Evolutionary conservation across 2,329 filamentous ascomycete genomes (phyloP), one percentile per base, ranked within the genome.

Genomic region (Macrophomina pseudophaseolina): DNA sequence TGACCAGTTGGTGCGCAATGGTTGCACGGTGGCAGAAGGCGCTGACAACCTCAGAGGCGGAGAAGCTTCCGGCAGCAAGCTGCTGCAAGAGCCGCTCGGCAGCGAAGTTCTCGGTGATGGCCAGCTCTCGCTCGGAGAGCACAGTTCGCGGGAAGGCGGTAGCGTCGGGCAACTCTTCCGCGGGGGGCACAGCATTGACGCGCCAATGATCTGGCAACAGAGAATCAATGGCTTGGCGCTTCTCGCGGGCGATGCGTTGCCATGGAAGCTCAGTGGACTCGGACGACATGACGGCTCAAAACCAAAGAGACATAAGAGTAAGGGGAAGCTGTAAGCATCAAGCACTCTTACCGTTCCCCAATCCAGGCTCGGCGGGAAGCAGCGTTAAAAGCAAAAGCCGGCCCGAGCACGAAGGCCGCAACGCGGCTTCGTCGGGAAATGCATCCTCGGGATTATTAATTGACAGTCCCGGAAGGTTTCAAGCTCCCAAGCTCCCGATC

Each of bases 121-220:
- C 73, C 23, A 88, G 72, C 68, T 89, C 86, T 5, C 79, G 72
- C 0, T 74, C n/a, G 1, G 74, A 82, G 30, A 89, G 76, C 5
- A 89, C 72, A 0, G 85, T 85, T 70, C 85, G 52, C 18, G 52
- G 52, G 14, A 56, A 56, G 14, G 32, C 18, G 3, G 46, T 62
- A 9, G 58, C 46, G 74, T 88, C 86, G 71, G 81, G 81, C 66
- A 87, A 83, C 68, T 88, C 80, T 59, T 82, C 77, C 0, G 79
- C 72, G 1, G 82, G 75, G 1, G 86, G 86, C 1, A 86, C 73
- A 44, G 75, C 74, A 8, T 78, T 58, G 4, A 89, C 74, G 28
- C 79, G 80, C 87, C 87, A 89, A 77, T 86, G 81, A 40, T 80
- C 64, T 0, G 87, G 87, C 59, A 90, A 88, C 1, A 84, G 78